Evolutionary conservation across 2,329 filamentous ascomycete species (phyloP).

Genomic region (Nigrospora oryzae): DNA sequence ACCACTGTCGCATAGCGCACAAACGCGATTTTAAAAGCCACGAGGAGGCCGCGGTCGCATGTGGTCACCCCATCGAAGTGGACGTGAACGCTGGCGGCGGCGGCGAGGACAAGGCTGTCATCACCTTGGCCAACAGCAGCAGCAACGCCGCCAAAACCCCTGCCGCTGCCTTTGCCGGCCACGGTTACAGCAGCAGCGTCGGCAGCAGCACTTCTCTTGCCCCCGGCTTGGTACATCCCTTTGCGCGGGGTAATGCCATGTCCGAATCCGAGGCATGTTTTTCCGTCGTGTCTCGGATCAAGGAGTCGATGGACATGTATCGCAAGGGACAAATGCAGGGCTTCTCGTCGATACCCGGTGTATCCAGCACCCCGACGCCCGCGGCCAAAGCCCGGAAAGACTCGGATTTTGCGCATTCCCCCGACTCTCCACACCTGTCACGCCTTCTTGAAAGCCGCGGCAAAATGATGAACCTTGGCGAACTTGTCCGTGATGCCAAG

Average conservation of each 20-base stretch:
- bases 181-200: slow-evolving; percentile 6
- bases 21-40: slow-evolving; percentile 91
- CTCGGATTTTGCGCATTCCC: slow-evolving; percentile 39
- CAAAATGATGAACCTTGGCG: slow-evolving; percentile 49
- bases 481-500: slow-evolving; percentile 52
- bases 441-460: slow-evolving; percentile 54
- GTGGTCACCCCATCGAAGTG: slow-evolving; percentile 72
- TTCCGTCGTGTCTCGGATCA: slow-evolving; percentile 40
- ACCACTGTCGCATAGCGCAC: slow-evolving; percentile 95
- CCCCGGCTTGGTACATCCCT: slow-evolving; percentile 50
- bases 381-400: slow-evolving; percentile 12
- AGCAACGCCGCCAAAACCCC: slow-evolving; percentile 19
- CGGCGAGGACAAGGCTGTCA: slow-evolving; percentile 21
- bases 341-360: slow-evolving; percentile 34
- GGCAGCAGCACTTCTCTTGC: background rate
- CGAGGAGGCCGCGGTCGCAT: slow-evolving; percentile 83
- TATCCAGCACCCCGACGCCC: slow-evolving; percentile 10
- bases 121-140: background rate
- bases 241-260: slow-evolving; percentile 49
- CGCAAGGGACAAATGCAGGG: slow-evolving; percentile 42
- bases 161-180: background rate
- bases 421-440: slow-evolving; percentile 59
- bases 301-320: slow-evolving; percentile 43
- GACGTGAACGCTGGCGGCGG: slow-evolving; percentile 41
- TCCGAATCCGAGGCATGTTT: slow-evolving; percentile 43